Evolutionary conservation across 1,284 basidiomycete species (phyloP).

Genomic region (Gomphus bonarii): DNA sequence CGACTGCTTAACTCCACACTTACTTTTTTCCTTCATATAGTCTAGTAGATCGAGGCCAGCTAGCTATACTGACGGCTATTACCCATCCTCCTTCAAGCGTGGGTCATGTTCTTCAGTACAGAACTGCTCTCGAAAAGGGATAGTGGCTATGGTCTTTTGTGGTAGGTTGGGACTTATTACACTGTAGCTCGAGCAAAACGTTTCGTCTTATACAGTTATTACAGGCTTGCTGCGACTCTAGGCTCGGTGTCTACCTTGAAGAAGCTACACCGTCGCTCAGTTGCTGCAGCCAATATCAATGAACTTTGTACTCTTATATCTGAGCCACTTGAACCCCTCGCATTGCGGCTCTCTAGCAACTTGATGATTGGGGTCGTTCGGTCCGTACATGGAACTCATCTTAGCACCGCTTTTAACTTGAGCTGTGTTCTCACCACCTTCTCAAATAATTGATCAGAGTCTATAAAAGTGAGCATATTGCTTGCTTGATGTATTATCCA

Average conservation of each 20-base stretch:
- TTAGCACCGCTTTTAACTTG: slow-evolving; percentile 7
- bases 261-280: slow-evolving; percentile 69
- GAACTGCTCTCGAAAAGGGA: slow-evolving; percentile 66
- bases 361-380: slow-evolving; percentile 80
- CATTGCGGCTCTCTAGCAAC: slow-evolving; percentile 75
- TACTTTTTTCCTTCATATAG: neutral
- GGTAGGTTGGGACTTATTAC: slow-evolving; percentile 32
- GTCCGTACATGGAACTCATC: slow-evolving; percentile 31
- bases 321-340: slow-evolving; percentile 75
- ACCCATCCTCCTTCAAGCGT: neutral
- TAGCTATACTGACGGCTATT: neutral
- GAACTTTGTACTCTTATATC: slow-evolving; percentile 72
- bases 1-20: neutral
- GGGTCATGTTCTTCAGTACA: slow-evolving; percentile 65
- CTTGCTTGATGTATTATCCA: neutral
- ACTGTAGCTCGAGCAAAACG: neutral
- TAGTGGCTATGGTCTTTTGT: slow-evolving; percentile 71
- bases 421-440: neutral
- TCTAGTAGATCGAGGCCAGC: neutral
- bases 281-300: slow-evolving; percentile 70
- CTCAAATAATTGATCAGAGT: slow-evolving; percentile 34
- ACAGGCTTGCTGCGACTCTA: slow-evolving; percentile 80
- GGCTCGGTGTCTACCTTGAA: slow-evolving; percentile 78
- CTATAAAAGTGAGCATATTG: slow-evolving; percentile 50
- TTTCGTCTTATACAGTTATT: neutral